A percentile compares a stretch with the other conserved stretches of the same genome.
phyloP scores from a whole-genome alignment of 768 basidiomycete species.

The Galerina sulciceps region DNA sequence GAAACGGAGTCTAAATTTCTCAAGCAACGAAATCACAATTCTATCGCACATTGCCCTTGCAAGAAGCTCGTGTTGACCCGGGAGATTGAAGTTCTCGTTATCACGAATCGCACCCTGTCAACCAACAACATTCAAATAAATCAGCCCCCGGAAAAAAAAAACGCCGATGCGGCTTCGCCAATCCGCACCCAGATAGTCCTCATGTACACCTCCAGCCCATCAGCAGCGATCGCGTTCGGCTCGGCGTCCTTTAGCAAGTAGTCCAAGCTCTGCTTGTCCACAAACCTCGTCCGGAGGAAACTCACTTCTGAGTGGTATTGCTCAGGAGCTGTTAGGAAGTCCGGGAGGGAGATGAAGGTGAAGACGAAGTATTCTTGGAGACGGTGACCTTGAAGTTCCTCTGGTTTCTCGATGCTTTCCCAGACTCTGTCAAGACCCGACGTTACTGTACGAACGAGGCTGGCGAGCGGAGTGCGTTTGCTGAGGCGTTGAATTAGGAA shows the following conservation, averaged over 20 bases:
- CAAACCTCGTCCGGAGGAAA: background rate
- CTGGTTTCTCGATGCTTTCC: background rate
- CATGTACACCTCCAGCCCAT: background rate
- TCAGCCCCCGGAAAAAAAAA: background rate
- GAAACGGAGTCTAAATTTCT: background rate
- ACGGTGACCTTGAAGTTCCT: background rate
- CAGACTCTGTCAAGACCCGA: background rate
- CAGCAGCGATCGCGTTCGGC: background rate
- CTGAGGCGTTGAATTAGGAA: background rate
- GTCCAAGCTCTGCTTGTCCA: background rate
- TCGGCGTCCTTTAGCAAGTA: background rate
- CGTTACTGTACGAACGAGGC: background rate
- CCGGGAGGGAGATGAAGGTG: background rate
- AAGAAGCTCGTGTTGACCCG: slow-evolving; percentile 10
- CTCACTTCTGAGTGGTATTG: background rate
- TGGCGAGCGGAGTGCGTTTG: background rate
- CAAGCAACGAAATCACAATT: background rate
- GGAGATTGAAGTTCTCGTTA: slow-evolving; percentile 7
- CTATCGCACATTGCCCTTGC: slow-evolving; percentile 6
- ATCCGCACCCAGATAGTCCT: background rate
- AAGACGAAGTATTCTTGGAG: background rate
- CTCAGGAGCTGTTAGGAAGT: background rate
- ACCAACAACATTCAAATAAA: no score
- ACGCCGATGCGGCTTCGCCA: background rate
- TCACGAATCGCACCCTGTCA: background rate